Evolutionary conservation across 1,284 basidiomycete genomes (phyloP).

Genomic region (Tremellales sp.): DNA sequence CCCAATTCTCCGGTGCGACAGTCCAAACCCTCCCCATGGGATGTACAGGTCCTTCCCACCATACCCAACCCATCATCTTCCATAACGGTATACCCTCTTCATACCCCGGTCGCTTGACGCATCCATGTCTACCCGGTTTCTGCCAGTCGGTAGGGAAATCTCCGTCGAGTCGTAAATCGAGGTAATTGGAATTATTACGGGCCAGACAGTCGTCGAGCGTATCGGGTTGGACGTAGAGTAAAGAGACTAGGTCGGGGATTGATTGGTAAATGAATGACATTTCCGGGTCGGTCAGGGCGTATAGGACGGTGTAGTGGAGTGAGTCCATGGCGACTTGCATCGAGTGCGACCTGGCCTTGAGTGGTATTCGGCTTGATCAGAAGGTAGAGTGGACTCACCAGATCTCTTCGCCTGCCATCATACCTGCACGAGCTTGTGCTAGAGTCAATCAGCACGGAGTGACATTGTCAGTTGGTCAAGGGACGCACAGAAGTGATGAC

Average conservation of each 20-base stretch:
- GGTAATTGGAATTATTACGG: too few relatives aligned
- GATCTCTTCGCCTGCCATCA: too few relatives aligned
- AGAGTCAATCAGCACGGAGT: neutral
- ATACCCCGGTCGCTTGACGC: slow-evolving; percentile 17
- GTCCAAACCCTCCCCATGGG: slow-evolving; percentile 26
- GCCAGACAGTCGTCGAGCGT: slow-evolving; percentile 14
- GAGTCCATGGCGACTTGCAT: slow-evolving; percentile 22
- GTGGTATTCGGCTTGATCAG: too few relatives aligned
- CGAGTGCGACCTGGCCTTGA: slow-evolving; percentile 31
- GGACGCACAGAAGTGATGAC: too few relatives aligned
- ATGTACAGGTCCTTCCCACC: slow-evolving; percentile 16
- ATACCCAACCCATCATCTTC: slow-evolving; percentile 28
- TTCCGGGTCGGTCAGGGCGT: slow-evolving; percentile 26
- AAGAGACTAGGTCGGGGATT: slow-evolving; percentile 27
- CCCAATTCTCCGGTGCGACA: slow-evolving; percentile 24
- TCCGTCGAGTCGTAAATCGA: too few relatives aligned
- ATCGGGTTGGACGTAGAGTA: slow-evolving; percentile 25
- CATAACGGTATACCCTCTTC: slow-evolving; percentile 26
- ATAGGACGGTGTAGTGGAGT: slow-evolving; percentile 34
- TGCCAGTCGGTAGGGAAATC: too few relatives aligned
- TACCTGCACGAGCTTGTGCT: neutral
- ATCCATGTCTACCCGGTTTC: too few relatives aligned
- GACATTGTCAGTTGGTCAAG: neutral
- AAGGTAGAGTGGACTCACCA: too few relatives aligned
- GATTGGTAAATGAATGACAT: slow-evolving; percentile 34